phyloP scores from a whole-genome alignment of 352 stramenopile species.

The Phytophthora rubi region DNA sequence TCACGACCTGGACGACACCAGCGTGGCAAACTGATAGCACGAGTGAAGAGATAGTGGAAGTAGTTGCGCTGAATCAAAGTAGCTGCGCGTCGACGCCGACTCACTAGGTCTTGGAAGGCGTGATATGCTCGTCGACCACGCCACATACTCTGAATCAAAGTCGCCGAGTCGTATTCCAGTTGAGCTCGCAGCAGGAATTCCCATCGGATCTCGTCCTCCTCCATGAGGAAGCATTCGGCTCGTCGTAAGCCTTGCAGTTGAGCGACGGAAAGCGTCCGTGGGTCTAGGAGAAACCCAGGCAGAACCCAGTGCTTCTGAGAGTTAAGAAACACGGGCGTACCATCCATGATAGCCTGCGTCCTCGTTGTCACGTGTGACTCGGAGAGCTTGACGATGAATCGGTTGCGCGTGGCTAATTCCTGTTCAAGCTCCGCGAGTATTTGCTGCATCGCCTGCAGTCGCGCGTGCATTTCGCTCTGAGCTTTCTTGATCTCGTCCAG shows the following conservation, averaged over 20 bases:
- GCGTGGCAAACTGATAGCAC: conserved; percentile 53
- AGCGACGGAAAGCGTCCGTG: conserved; percentile 21
- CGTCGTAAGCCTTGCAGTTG: conserved; percentile 59
- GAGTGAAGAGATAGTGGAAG: conserved; percentile 72
- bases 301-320: conserved; percentile 74
- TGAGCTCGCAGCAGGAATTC: conserved; percentile 55
- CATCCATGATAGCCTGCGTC: conserved; percentile 73
- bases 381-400: conserved; percentile 64
- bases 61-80: conserved; percentile 73
- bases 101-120: conserved; percentile 41
- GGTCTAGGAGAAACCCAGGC: conserved; percentile 43
- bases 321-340: conserved; percentile 62
- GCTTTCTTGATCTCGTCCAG: conserved; percentile 54
- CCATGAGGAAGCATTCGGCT: conserved; percentile 71
- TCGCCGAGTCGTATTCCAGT: conserved; percentile 52
- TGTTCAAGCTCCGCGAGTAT: conserved; percentile 30
- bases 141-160: conserved; percentile 52
- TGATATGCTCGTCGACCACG: conserved; percentile 35
- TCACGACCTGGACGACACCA: conserved; percentile 75
- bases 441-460: conserved; percentile 37
- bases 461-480: conserved; percentile 49
- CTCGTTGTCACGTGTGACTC: conserved; percentile 54
- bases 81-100: conserved; percentile 44
- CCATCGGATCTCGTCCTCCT: conserved; percentile 67
- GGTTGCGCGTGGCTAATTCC: conserved; percentile 53